Evolutionary conservation across 768 basidiomycete species (phyloP).

Genomic region (Kwoniella sp.): DNA sequence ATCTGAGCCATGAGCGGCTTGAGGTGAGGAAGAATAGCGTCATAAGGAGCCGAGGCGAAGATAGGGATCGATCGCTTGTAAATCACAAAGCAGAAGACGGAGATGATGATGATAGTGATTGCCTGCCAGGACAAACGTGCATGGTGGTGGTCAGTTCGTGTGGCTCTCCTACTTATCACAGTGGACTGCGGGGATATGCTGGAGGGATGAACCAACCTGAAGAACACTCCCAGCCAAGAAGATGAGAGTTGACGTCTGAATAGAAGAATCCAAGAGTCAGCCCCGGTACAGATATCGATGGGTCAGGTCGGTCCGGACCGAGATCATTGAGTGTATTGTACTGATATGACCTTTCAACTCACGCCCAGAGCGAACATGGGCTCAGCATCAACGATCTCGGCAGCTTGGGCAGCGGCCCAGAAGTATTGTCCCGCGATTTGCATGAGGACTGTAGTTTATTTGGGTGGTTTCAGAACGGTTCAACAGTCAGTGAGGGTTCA

Average conservation of each 20-base stretch:
- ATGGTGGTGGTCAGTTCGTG: no score
- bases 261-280: no score
- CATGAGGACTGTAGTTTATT: slow-evolving; percentile 31
- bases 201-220: slow-evolving; percentile 7
- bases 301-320: no score
- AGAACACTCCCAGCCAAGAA: slow-evolving; percentile 43
- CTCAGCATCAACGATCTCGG: slow-evolving; percentile 25
- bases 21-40: slow-evolving; percentile 20
- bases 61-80: slow-evolving; percentile 25
- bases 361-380: slow-evolving; percentile 38
- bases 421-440: slow-evolving; percentile 40
- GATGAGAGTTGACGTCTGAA: slow-evolving; percentile 31
- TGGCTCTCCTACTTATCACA: no score
- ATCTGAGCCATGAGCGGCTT: slow-evolving; percentile 31
- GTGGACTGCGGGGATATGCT: no score
- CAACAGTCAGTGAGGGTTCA: not conserved
- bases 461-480: not conserved
- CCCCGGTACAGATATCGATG: no score
- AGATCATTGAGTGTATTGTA: no score
- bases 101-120: slow-evolving; percentile 41
- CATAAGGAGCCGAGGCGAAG: slow-evolving; percentile 18
- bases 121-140: no score
- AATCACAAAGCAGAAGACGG: slow-evolving; percentile 34
- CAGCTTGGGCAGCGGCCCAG: slow-evolving; percentile 25
- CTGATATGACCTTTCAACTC: no score